Conservation (phyloP, 192 early-diverging fungal genomes). For the Entophlyctis luteolus region DNA sequence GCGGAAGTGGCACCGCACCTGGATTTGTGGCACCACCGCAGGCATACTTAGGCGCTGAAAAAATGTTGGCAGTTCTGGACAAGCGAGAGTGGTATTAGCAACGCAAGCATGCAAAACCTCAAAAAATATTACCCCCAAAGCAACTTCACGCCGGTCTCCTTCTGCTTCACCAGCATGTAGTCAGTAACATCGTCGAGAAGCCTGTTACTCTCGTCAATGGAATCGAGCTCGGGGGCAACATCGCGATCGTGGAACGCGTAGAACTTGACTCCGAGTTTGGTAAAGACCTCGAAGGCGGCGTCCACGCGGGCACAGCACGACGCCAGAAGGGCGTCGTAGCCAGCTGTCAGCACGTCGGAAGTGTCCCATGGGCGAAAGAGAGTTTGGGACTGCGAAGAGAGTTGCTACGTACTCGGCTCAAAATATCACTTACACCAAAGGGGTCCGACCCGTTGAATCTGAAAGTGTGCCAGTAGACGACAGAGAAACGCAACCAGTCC, state of each 20-base stretch:
- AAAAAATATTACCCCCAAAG: constrained; percentile 36
- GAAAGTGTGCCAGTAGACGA: constrained; percentile 39
- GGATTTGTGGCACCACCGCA: constrained; percentile 33
- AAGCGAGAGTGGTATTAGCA: background rate
- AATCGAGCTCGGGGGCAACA: constrained; percentile 25
- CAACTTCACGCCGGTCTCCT: constrained; percentile 37
- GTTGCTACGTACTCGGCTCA: background rate
- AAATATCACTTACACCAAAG: constrained; percentile 24
- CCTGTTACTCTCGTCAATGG: constrained; percentile 31
- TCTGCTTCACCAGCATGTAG: constrained; percentile 31
- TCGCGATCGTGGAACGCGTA: constrained; percentile 43
- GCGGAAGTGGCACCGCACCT: constrained; percentile 2
- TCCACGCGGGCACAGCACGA: constrained; percentile 27
- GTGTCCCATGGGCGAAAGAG: constrained; percentile 30
- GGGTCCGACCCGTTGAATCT: constrained; percentile 31
- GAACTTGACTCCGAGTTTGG: constrained; percentile 36
- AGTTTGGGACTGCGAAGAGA: constrained; percentile 4
- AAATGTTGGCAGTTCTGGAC: constrained; percentile 21
- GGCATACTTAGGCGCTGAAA: constrained; percentile 28
- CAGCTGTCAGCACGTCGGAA: constrained; percentile 14
- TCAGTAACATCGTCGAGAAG: constrained; percentile 30
- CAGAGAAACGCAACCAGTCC: constrained; percentile 35
- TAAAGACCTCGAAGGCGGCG: constrained; percentile 36
- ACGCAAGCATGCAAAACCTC: background rate
- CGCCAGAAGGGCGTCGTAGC: constrained; percentile 2